Base-by-base conservation (phyloP, 2,329 filamentous ascomycete species). In the Thyridium curvatum region DNA sequence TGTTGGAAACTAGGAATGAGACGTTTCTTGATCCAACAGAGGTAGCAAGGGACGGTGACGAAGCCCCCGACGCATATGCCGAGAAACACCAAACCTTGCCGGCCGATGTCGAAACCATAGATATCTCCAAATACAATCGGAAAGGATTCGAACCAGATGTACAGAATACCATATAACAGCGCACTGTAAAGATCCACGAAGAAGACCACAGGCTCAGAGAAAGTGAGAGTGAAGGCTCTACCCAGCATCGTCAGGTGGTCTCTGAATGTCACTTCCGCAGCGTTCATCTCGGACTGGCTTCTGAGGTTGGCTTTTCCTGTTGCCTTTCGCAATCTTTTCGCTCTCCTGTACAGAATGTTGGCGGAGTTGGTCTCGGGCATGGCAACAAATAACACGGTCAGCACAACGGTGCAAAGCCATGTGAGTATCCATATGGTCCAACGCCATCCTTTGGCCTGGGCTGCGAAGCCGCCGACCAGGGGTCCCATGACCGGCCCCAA, bases 1-100 rank as follows among this genome's bases (percentile, higher is more conserved):
- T 76, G 18, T 79, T 71, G 35, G 52, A 84, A 83, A 32, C 80
- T 71, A 30, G 82, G 62, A 15, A 75, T 68, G 48, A 83, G 79
- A 12, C 78, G 78, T 13, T 74, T 78, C 55, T 77, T 80, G 26
- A 82, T 66, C 53, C 83, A 84, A 18, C 82, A 55, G 26, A 82
- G 73, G 21, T 79, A 79, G 18, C 81, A 57, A 18, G 82, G 49
- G 2, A 53, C 38, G 2, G 56, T 77, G 76, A 72, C 48, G 4
- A 69, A 46, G 40, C 63, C 66, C 12, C 64, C 61, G 6, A 72
- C 59, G 17, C 21, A 26, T 6, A 26, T 66, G 38, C 64, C 65
- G 4, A 71, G 51, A 53, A 74, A 77, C 6, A 68, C 62, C 0
- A 75, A 52, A 4, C 71, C 69, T 36, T 67, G 54, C 34, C 64